A percentile compares a stretch with the other conserved stretches of the same genome.
phyloP scores from a whole-genome alignment of 1,284 basidiomycete genomes.

The Thelephora terrestris region DNA sequence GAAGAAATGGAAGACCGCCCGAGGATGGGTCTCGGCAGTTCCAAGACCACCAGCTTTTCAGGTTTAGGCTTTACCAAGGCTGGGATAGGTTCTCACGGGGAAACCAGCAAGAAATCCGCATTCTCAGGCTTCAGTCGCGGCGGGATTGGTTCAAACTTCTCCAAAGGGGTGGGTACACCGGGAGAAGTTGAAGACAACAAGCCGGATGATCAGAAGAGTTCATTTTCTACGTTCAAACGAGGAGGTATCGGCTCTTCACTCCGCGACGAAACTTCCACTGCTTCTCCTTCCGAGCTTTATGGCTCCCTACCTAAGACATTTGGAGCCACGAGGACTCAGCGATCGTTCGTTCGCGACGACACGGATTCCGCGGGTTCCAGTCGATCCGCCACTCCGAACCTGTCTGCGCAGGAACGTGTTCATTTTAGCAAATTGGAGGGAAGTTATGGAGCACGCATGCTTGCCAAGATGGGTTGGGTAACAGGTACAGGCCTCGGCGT shows the following conservation, averaged over 20 bases:
- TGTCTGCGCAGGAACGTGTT: slow-evolving; percentile 56
- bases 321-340: slow-evolving; percentile 30
- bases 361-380: slow-evolving; percentile 28
- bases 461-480: slow-evolving; percentile 94
- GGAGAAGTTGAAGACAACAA: not conserved
- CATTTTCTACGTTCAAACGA: slow-evolving; percentile 24
- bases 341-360: slow-evolving; percentile 47
- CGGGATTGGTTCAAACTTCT: not conserved
- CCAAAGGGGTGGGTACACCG: not conserved
- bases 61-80: slow-evolving; percentile 27
- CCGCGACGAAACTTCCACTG: slow-evolving; percentile 13
- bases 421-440: slow-evolving; percentile 76
- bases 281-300: slow-evolving; percentile 18
- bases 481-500: slow-evolving; percentile 76
- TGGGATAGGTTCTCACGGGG: slow-evolving; percentile 12
- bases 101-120: not conserved
- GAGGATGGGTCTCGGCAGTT: slow-evolving; percentile 28
- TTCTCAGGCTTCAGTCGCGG: not conserved
- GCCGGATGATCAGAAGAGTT: not conserved
- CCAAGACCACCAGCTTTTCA: slow-evolving; percentile 14
- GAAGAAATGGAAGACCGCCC: slow-evolving; percentile 23
- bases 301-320: slow-evolving; percentile 34
- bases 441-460: slow-evolving; percentile 76
- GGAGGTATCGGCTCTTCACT: slow-evolving; percentile 37
- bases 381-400: slow-evolving; percentile 29